Base-by-base conservation (phyloP, 2,329 filamentous ascomycete species). In the Myriosclerotinia curreyana region DNA sequence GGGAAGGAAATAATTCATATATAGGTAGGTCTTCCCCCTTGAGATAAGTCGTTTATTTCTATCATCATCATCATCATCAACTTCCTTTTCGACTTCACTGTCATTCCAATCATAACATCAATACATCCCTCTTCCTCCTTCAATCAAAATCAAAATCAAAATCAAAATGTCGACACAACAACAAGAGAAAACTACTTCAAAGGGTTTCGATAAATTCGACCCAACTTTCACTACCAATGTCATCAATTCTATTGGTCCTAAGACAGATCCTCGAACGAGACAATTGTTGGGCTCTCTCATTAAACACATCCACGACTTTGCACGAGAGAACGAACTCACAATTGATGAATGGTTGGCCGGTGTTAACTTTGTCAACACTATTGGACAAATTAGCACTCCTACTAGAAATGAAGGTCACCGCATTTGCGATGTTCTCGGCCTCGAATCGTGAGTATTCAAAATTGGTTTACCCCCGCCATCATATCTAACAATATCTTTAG, bases 271-370 rank as follows among this genome's bases (percentile, higher is more conserved):
- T 65, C 82, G 90, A 66, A 83, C 86, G 71, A 83, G 86, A 65
- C 79, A 84, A 68, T 80, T 92, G 71, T 79, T 92, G 72, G 76
- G 80, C 66, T 80, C 83, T 36, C 77, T 92, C 70, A 86, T 92
- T 76, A 80, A 78, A 56, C 89, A 92, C 78, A 80, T 93, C 65
- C 90, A 93, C 79, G 88, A 92, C 77, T 92, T 92, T 75, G 83
- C 86, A 64, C 86, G 90, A 65, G 90, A 93, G 73, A 84, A 90
- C 68, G 88, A 92, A 77, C 83, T 93, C 60, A 91, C 86, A 22
- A 81, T 85, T 40, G 89, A 90, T 62, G 90, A 93, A 77, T 92
- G 89, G 89, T 83, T 91, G 76, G 77, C 84, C 9, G 90, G 89
- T 62, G 88, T 92, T 62, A 82, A 88, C 72, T 92, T 89, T 74